phyloP scores from a whole-genome alignment of 345 rosid genomes.

The Lepidium sativum region DNA sequence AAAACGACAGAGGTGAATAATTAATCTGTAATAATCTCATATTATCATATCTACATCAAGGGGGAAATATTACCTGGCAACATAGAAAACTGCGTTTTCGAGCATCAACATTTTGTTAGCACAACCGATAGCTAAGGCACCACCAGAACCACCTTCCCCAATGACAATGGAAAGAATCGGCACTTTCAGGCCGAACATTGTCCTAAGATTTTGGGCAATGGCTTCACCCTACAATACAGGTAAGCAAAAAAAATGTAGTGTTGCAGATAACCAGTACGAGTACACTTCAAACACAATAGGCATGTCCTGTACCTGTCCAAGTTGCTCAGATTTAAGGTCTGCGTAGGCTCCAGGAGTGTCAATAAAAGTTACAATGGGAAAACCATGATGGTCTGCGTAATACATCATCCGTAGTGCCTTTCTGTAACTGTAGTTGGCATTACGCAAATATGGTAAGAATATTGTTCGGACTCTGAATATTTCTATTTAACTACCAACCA shows the following conservation, averaged over 20 bases:
- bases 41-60: not conserved
- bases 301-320: constrained; percentile 49
- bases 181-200: constrained; percentile 94
- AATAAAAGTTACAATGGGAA: constrained; percentile 70
- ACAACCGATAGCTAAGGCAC: constrained; percentile 97
- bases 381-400: constrained; percentile 80
- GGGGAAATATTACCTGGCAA: constrained; percentile 66
- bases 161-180: constrained; percentile 89
- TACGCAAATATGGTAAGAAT: constrained; percentile 4
- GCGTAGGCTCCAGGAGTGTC: constrained; percentile 87
- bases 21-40: not conserved
- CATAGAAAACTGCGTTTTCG: constrained; percentile 93
- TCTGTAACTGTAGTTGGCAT: constrained; percentile 49
- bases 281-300: not conserved
- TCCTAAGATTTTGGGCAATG: constrained; percentile 85
- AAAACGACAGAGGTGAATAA: not conserved
- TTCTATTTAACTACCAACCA: not conserved
- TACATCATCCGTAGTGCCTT: constrained; percentile 84
- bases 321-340: constrained; percentile 69
- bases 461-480: not conserved
- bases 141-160: constrained; percentile 99
- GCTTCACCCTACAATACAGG: constrained; percentile 73
- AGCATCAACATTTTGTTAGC: constrained; percentile 90
- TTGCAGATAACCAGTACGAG: constrained; percentile 5
- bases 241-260: not conserved